Evolutionary conservation across 2,329 filamentous ascomycete species (phyloP).

Genomic region (Teratosphaeria pseudoeucalypti): DNA sequence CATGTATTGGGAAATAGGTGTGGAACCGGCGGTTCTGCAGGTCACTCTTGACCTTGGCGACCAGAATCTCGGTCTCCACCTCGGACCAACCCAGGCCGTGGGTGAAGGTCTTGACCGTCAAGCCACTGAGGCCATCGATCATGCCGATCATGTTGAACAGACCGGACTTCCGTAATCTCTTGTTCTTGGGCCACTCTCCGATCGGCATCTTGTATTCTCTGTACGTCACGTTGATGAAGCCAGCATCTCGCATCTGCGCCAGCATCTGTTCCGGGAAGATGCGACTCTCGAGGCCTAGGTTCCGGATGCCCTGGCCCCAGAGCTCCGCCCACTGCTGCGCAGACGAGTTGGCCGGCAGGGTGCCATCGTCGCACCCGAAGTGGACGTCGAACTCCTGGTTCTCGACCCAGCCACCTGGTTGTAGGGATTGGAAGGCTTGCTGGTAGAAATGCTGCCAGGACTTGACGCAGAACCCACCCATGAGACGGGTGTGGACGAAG

Average conservation of each 20-base stretch:
- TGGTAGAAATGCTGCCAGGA: constrained; percentile 18
- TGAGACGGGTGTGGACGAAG: constrained; percentile 21
- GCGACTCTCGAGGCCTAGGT: constrained; percentile 6
- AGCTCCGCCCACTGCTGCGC: background rate
- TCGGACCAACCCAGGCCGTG: constrained; percentile 18
- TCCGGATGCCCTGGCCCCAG: constrained; percentile 1
- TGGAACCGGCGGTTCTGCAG: constrained; percentile 17
- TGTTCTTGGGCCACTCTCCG: constrained; percentile 19
- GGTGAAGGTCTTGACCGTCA: constrained; percentile 19
- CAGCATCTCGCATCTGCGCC: constrained; percentile 24
- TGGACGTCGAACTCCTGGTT: constrained; percentile 25
- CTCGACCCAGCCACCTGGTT: constrained; percentile 30
- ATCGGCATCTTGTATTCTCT: constrained; percentile 21
- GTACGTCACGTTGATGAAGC: constrained; percentile 24
- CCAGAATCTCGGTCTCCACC: constrained; percentile 19
- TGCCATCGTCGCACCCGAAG: constrained; percentile 1
- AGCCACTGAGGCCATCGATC: constrained; percentile 17
- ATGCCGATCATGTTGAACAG: constrained; percentile 16
- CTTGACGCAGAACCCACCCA: constrained; percentile 20
- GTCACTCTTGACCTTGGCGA: constrained; percentile 17
- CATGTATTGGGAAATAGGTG: constrained; percentile 20
- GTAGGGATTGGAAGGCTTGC: constrained; percentile 15
- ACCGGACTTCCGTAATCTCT: constrained; percentile 16
- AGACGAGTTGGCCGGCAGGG: background rate
- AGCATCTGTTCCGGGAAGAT: constrained; percentile 23